Evolutionary conservation across 169 alveolate species (phyloP).

Genomic region (Plasmodium coatneyi): DNA sequence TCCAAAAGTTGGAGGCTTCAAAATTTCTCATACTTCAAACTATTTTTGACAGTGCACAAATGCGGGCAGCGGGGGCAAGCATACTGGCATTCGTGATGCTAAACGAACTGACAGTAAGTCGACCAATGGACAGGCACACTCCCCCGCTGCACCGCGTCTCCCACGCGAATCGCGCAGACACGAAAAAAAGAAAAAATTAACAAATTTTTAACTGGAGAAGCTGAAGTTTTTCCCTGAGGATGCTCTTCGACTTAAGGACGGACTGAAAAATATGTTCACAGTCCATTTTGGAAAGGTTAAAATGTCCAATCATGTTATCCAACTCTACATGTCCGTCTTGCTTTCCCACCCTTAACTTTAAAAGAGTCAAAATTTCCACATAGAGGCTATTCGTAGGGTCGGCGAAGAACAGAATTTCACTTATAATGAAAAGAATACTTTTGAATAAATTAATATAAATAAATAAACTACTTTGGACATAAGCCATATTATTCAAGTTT

Average conservation of each 20-base stretch:
- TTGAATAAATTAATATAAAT: constrained; percentile 65
- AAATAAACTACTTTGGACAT: constrained; percentile 49
- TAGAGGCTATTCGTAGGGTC: constrained; percentile 63
- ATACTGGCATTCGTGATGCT: neutral
- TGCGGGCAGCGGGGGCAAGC: neutral
- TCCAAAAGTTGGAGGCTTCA: neutral
- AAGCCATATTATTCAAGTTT: constrained; percentile 50
- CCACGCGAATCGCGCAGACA: neutral
- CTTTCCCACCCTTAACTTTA: constrained; percentile 16
- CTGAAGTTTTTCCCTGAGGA: constrained; percentile 66
- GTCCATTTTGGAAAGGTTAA: constrained; percentile 40
- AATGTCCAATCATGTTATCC: constrained; percentile 17
- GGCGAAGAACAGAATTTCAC: constrained; percentile 58
- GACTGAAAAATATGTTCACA: constrained; percentile 58
- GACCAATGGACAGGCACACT: neutral
- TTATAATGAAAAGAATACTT: constrained; percentile 64
- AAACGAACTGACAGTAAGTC: neutral
- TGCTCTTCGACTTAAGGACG: constrained; percentile 54
- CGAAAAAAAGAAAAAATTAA: constrained; percentile 1
- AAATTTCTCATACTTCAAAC: neutral
- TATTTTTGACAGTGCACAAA: neutral
- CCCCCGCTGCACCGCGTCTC: neutral
- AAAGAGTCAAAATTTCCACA: constrained; percentile 54
- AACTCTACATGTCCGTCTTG: constrained; percentile 28
- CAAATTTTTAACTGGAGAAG: constrained; percentile 63